Percentiles rank a stretch among this genome's conserved stretches.
Conservation (phyloP, 2,329 filamentous ascomycete species). For the Cladophialophora exuberans region DNA sequence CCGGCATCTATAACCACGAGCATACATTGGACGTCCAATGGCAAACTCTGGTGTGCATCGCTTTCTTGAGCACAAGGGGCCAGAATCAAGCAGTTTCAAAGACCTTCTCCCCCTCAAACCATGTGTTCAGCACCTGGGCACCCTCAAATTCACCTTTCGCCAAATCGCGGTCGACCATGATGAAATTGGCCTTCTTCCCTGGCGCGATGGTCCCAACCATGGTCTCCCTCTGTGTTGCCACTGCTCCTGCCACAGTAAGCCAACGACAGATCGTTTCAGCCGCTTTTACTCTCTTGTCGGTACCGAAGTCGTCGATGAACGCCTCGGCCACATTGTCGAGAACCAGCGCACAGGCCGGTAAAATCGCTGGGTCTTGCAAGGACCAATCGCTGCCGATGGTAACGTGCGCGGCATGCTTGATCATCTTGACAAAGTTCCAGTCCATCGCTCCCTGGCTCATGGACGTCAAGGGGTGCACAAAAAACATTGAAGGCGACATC, state of each 20-base stretch:
- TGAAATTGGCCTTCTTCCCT: constrained; percentile 41
- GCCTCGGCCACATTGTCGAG: constrained; percentile 4
- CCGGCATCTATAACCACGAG: no score
- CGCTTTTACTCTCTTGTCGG: not conserved
- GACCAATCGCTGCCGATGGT: constrained; percentile 38
- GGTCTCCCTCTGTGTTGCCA: constrained; percentile 36
- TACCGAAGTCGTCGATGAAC: not conserved
- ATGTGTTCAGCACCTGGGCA: constrained; percentile 37
- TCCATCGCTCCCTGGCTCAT: constrained; percentile 29
- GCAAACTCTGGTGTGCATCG: no score
- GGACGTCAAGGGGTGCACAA: constrained; percentile 27
- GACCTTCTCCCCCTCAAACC: constrained; percentile 34
- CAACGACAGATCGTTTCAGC: constrained; percentile 29
- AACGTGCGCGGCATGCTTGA: constrained; percentile 35
- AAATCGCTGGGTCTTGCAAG: constrained; percentile 9
- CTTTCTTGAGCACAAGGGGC: no score
- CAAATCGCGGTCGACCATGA: constrained; percentile 37
- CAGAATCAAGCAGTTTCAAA: no score
- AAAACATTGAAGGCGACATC: constrained; percentile 39
- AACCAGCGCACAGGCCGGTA: constrained; percentile 7
- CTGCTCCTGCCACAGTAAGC: constrained; percentile 37
- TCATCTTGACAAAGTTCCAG: constrained; percentile 37
- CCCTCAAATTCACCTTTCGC: constrained; percentile 36
- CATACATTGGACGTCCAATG: no score
- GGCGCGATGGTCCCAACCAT: constrained; percentile 37